These are phyloP conservation scores for Conoideocrella luteorostrata DNA, from an alignment of 2,329 filamentous ascomycete species.

Conservation along the genomic window DNA sequence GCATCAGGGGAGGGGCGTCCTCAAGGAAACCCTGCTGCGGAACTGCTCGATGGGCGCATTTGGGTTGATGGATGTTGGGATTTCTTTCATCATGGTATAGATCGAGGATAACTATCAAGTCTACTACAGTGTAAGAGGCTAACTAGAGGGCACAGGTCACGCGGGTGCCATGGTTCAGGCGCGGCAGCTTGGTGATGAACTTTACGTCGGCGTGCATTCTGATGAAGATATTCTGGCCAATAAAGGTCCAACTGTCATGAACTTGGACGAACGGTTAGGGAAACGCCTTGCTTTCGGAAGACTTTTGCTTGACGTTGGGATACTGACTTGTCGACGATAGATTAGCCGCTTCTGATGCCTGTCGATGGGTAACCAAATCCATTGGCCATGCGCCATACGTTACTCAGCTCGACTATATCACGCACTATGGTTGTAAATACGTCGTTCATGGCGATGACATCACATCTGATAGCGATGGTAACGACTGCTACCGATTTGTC, in stretches of 20 bases:
- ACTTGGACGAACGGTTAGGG: slow-evolving; percentile 68
- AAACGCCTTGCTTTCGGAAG: no score
- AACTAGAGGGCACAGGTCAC: slow-evolving; percentile 55
- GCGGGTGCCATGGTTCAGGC: slow-evolving; percentile 96
- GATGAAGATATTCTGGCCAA: slow-evolving; percentile 94
- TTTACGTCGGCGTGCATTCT: slow-evolving; percentile 89
- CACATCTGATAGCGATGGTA: slow-evolving; percentile 84
- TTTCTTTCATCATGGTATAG: slow-evolving; percentile 89
- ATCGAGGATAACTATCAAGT: not conserved
- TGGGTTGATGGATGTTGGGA: slow-evolving; percentile 99
- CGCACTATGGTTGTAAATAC: slow-evolving; percentile 89
- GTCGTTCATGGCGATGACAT: slow-evolving; percentile 97
- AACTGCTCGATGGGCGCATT: slow-evolving; percentile 64
- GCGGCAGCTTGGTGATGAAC: slow-evolving; percentile 79
- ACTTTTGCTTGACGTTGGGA: not conserved
- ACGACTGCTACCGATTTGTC: slow-evolving; percentile 97
- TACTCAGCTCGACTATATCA: slow-evolving; percentile 87
- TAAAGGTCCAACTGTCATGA: slow-evolving; percentile 98
- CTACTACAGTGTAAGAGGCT: not conserved
- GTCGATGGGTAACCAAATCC: slow-evolving; percentile 85
- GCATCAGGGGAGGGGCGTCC: slow-evolving; percentile 19
- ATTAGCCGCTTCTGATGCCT: slow-evolving; percentile 84
- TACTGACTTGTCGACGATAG: slow-evolving; percentile 34
- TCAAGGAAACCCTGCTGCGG: slow-evolving; percentile 42
- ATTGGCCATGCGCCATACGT: slow-evolving; percentile 89